These are phyloP conservation scores for Nidula microcarpa DNA, from an alignment of 768 basidiomycete genomes.

Conservation along the genomic window DNA sequence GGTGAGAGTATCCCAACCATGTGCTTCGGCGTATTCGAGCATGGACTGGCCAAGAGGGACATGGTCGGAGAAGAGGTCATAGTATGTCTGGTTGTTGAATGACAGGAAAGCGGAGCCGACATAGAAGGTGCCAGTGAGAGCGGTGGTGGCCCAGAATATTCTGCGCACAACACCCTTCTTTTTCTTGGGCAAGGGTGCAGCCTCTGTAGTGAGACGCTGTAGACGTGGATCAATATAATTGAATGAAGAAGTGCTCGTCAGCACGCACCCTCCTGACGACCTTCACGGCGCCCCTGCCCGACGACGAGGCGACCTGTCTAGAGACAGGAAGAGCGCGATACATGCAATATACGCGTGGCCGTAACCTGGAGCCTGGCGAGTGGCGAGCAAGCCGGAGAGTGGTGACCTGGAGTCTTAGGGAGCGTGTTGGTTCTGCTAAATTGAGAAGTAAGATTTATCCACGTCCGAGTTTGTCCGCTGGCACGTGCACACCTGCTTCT, in stretches of 20 bases:
- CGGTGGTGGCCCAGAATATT: slow-evolving; percentile 65
- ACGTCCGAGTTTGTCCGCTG: slow-evolving; percentile 38
- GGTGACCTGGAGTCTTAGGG: too few relatives aligned
- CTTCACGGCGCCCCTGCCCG: slow-evolving; percentile 45
- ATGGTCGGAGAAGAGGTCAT: slow-evolving; percentile 79
- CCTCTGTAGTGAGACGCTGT: slow-evolving; percentile 65
- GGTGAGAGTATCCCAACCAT: slow-evolving; percentile 78
- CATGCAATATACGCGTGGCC: slow-evolving; percentile 29
- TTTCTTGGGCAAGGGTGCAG: slow-evolving; percentile 42
- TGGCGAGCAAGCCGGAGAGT: too few relatives aligned
- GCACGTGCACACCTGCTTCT: background rate
- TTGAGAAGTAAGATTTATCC: too few relatives aligned
- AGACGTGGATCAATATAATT: slow-evolving; percentile 3
- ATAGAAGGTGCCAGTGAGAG: slow-evolving; percentile 76
- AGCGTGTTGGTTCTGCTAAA: too few relatives aligned
- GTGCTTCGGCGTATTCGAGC: slow-evolving; percentile 77
- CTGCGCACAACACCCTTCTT: slow-evolving; percentile 52
- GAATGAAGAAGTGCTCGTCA: background rate
- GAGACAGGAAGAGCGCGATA: slow-evolving; percentile 57
- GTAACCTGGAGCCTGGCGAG: too few relatives aligned
- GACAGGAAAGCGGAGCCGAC: slow-evolving; percentile 75
- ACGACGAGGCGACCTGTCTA: slow-evolving; percentile 43
- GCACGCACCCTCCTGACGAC: slow-evolving; percentile 57
- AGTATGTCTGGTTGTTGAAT: slow-evolving; percentile 74
- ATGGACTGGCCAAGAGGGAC: slow-evolving; percentile 77